These are phyloP conservation scores for Eruca vesicaria DNA, from an alignment of 441 rosid species.

Conservation along the genomic window DNA sequence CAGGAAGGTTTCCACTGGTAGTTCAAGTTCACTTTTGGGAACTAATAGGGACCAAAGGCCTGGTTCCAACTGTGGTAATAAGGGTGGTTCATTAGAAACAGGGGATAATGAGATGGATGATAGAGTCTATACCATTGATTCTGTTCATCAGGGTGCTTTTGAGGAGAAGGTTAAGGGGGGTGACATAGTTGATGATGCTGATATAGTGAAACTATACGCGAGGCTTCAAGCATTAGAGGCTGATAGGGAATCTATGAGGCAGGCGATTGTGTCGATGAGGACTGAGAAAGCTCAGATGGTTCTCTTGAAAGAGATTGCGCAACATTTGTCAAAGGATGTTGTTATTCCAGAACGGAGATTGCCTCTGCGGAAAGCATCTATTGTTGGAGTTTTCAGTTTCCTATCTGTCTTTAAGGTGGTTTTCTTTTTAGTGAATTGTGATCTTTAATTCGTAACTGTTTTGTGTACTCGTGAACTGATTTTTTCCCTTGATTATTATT, in stretches of 20 bases:
- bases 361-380: slow-evolving; percentile 50
- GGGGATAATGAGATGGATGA: slow-evolving; percentile 73
- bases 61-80: slow-evolving; percentile 49
- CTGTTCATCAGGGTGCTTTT: slow-evolving; percentile 49
- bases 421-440: neutral
- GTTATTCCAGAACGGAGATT: slow-evolving; percentile 55
- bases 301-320: slow-evolving; percentile 92
- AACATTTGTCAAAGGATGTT: slow-evolving; percentile 74
- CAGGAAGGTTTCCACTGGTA: slow-evolving; percentile 58
- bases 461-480: no score
- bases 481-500: neutral
- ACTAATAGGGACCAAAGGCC: slow-evolving; percentile 44
- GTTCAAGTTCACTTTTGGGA: slow-evolving; percentile 53
- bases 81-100: slow-evolving; percentile 52
- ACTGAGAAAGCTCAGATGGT: slow-evolving; percentile 91
- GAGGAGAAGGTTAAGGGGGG: slow-evolving; percentile 21
- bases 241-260: slow-evolving; percentile 98
- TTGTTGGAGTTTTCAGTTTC: slow-evolving; percentile 50
- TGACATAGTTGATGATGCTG: slow-evolving; percentile 51
- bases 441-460: neutral
- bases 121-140: slow-evolving; percentile 79
- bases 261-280: slow-evolving; percentile 89
- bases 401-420: slow-evolving; percentile 74
- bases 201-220: slow-evolving; percentile 74
- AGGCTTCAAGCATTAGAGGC: slow-evolving; percentile 98